Evolutionary conservation across 2,329 filamentous ascomycete species (phyloP), one percentile per base, ranked within the genome.

Genomic region (Ustulina deusta): DNA sequence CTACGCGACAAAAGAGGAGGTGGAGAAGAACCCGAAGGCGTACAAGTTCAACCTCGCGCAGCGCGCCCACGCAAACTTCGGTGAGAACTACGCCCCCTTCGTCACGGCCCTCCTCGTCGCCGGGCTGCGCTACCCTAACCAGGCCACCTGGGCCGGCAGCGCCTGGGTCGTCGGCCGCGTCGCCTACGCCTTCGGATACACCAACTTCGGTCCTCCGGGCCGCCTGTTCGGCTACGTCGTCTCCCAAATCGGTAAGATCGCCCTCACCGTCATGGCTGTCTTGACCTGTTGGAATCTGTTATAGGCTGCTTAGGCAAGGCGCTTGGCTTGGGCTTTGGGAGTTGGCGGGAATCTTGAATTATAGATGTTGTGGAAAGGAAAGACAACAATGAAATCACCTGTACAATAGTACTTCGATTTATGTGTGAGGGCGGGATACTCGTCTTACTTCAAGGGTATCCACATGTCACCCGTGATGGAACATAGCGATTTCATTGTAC

Each of bases 21-120:
- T 86, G 22, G 82, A 81, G 34, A 86, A 87, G 79, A 82, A 89
- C 74, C 81, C 82, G 54, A 83, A 83, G 56, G 87, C 84, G 49
- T 85, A 79, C 77, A 75, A 78, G 61, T 91, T 91, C 82, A 91
- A 91, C 83, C 90, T 88, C 81, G 73, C 76, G 9, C 76, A 76
- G 72, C 68, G 68, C 49, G 67, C 69, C 10, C 89, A 91, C 76
- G 79, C 82, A 73, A 90, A 91, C 82, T 91, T 84, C 79, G 83
- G 83, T 71, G 90, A 91, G 82, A 89, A 87, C 79, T 81, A 87
- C 40, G 79, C 84, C 9, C 81, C 86, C 3, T 82, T 86, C 75
- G 74, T 90, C 11, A 81, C 79, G 25, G 79, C 82, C 27, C 79
- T 90, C 11, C 77, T 89, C 67, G 82, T 91, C 72, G 79, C 86